Base-by-base conservation (phyloP, 257 asterid species). In the Ocimum tenuiflorum region DNA sequence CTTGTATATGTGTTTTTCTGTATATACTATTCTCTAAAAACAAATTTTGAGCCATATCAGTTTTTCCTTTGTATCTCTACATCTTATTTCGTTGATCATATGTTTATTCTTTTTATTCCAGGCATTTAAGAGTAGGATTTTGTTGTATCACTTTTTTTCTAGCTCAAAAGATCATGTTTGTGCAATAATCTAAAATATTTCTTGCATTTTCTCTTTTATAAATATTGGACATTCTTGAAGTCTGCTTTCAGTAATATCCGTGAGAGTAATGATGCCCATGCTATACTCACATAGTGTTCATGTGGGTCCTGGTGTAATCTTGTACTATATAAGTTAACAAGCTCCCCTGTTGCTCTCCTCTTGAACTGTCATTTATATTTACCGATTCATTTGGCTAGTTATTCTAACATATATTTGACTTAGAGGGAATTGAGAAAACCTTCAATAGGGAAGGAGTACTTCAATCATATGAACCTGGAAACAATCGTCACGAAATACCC, bases 371-470 rank as follows among this genome's bases (percentile, higher is more conserved):
- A 7, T 62, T 64, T 70, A 35, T 43, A 35, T 39, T 52, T n/a
- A 22, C 35, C 35, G 70, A 53, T 62, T 67, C n/a, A 15, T 70
- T 51, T 56, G 67, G 38, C 73, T 55, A 36, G 74, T 65, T 42
- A 60, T 58, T 60, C 53, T 63, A 18, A 46, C 56, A 14, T 67
- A 55, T 38, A 72, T 35, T 75, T 59, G 47, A 53, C 58, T 74
- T 85, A 94, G 99, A 86, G 96, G 87, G 96, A 94, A 75, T 78
- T 83, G 24, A 83, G 80, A 75, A 90, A 85, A 75, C 99, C 99
- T 35, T 74, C 82, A 63, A 73, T 90, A 20, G 99, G 99, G 49
- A 94, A 94, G 91, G 99, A 94, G 83, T 94, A 94, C 74, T 94
- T 90, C 69, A 85, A 74, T 78, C 80, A 90, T 74, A 88, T 82